Evolutionary conservation across 495 filamentous ascomycete species (phyloP), one percentile per base, ranked within the genome.

Genomic region (Hypoxylon rickii): DNA sequence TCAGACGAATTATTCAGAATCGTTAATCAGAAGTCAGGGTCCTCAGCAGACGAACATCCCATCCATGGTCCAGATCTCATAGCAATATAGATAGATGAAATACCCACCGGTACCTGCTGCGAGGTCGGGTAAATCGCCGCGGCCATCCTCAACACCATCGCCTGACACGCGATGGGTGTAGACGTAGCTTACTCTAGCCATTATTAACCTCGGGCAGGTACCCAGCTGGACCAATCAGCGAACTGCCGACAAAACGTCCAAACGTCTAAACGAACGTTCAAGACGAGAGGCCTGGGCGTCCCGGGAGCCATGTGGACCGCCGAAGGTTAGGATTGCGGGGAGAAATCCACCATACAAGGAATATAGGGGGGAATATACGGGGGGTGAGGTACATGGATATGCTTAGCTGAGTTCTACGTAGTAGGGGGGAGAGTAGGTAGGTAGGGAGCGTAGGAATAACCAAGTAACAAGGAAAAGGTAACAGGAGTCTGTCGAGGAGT

Each of bases 21-120:
- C 47, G 48, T 52, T 58, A 52, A 60, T 45, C 56, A 57, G 47
- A 62, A 45, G 7, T 39, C 31, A 49, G 53, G 48, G 48, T 44
- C 54, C 24, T 36, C 44, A 20, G 40, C 60, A 44, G 41, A 43
- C 31, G 16, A 45, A 37, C 38, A 19, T 49, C 38, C 36, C 44
- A 50, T 8, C 29, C 20, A 42, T 39, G 56, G 49, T 57, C 61
- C 61, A 67, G 64, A 67, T 59, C 61, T 43, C 42, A 47, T 33
- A 44, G 41, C 49, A 64, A 67, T 67, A 54, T 64, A 61, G 58
- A 61, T 64, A 67, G 58, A 67, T 64, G 51, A 64, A 53, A 44
- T 55, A 45, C 44, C 29, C 44, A 17, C 16, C 55, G 44, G 60
- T 55, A 61, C 52, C 55, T 55, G 33, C 49, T 53, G 41, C 42